These are phyloP conservation scores for Singerocomus inundabilis DNA, from an alignment of 1,284 basidiomycete genomes.

Conservation along the genomic window DNA sequence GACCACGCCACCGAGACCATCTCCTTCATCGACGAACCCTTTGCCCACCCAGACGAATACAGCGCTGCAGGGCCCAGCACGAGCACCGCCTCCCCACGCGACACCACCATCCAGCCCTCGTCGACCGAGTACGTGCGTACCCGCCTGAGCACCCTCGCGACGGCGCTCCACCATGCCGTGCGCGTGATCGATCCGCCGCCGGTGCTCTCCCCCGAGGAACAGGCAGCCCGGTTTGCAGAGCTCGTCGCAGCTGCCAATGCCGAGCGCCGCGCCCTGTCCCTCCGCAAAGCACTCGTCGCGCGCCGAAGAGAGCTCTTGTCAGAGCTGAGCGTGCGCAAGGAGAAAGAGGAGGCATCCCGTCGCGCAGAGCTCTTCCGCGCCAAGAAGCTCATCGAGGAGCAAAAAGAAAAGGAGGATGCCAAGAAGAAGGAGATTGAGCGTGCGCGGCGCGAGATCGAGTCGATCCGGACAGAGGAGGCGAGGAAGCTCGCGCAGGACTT, in stretches of 20 bases:
- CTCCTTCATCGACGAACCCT: conserved; percentile 82
- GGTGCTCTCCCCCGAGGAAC: conserved; percentile 44
- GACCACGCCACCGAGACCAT: conserved; percentile 90
- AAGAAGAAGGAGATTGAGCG: conserved; percentile 77
- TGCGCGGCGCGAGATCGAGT: conserved; percentile 81
- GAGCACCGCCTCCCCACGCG: conserved; percentile 10
- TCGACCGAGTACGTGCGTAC: conserved; percentile 71
- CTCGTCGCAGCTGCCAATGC: conserved; percentile 61
- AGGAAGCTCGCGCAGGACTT: conserved; percentile 88
- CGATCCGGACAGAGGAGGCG: conserved; percentile 81
- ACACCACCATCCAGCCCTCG: conserved; percentile 57
- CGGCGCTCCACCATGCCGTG: conserved; percentile 72
- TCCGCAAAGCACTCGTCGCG: conserved; percentile 82
- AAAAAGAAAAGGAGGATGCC: conserved; percentile 66
- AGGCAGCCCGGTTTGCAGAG: conserved; percentile 50
- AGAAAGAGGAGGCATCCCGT: conserved; percentile 86
- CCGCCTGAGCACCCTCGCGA: conserved; percentile 75
- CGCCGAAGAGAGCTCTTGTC: conserved; percentile 86
- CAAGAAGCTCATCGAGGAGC: conserved; percentile 75
- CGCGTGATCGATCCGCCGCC: conserved; percentile 46
- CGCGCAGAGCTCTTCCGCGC: conserved; percentile 71
- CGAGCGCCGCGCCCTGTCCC: conserved; percentile 74
- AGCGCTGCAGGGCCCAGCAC: conserved; percentile 15
- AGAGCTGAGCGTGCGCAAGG: conserved; percentile 83
- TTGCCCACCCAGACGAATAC: conserved; percentile 47